Conservation (phyloP, 805 yeast species). For the Metahyphopichia silvanorum region DNA sequence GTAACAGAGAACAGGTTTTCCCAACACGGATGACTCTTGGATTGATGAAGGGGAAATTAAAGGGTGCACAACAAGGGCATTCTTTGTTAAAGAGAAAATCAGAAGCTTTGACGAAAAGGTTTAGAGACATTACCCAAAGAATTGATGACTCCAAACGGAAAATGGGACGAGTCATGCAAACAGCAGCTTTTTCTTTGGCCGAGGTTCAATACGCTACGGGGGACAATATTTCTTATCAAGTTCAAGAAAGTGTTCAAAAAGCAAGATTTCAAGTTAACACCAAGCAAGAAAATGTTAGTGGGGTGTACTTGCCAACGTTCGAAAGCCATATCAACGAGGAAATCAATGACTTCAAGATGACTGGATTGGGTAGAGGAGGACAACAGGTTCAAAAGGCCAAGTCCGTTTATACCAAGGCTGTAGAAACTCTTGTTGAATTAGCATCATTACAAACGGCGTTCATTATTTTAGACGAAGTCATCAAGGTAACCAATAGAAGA, state of each 20-base stretch:
- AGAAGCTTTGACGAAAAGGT: slow-evolving; percentile 93
- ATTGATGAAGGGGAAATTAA: slow-evolving; percentile 89
- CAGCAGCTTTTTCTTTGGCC: slow-evolving; percentile 95
- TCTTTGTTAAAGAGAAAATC: slow-evolving; percentile 90
- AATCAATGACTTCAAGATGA: slow-evolving; percentile 90
- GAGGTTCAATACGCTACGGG: slow-evolving; percentile 98
- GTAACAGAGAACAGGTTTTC: slow-evolving; percentile 90
- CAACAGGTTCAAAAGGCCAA: slow-evolving; percentile 96
- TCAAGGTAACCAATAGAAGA: slow-evolving; percentile 96
- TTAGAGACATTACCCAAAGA: slow-evolving; percentile 90
- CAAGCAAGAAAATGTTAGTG: slow-evolving; percentile 93
- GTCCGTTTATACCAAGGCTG: slow-evolving; percentile 88
- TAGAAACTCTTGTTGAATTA: slow-evolving; percentile 92
- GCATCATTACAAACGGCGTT: slow-evolving; percentile 97
- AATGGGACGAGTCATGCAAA: slow-evolving; percentile 98
- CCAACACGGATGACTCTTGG: slow-evolving; percentile 98
- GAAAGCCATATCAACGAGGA: slow-evolving; percentile 80
- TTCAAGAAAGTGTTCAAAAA: slow-evolving; percentile 86
- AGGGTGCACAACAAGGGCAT: slow-evolving; percentile 97
- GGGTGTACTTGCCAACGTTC: slow-evolving; percentile 91
- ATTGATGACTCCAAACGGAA: slow-evolving; percentile 94
- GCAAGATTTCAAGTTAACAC: slow-evolving; percentile 91
- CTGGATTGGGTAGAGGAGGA: slow-evolving; percentile 98
- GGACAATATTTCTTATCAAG: slow-evolving; percentile 91
- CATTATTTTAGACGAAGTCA: slow-evolving; percentile 93